Conservation (phyloP, 75 land plant genomes). For the Sequoia sempervirens region DNA sequence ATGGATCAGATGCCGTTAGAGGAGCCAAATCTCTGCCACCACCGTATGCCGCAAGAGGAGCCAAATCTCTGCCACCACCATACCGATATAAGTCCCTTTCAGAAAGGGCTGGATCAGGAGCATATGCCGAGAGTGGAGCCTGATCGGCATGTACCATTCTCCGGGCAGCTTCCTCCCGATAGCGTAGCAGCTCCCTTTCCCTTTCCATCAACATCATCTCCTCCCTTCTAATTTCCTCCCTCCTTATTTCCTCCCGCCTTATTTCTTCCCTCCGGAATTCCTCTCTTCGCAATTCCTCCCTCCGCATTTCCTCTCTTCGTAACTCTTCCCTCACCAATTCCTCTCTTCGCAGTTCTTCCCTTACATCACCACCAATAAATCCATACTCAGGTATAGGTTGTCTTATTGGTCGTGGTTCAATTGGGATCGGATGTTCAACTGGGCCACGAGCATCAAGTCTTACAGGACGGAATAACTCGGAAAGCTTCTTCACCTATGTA, state of each 20-base stretch:
- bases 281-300: background rate
- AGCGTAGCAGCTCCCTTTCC: slow-evolving; percentile 3
- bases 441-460: background rate
- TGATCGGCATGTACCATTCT: background rate
- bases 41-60: background rate
- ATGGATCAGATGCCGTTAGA: background rate
- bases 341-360: background rate
- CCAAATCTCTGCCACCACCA: background rate
- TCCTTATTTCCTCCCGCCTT: background rate
- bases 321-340: background rate
- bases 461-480: slow-evolving; percentile 23
- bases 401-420: background rate
- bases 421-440: background rate
- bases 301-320: background rate
- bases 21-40: background rate
- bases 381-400: background rate
- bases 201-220: background rate
- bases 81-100: background rate
- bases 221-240: background rate
- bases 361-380: background rate
- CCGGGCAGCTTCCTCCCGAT: slow-evolving; percentile 3
- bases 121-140: background rate
- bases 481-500: slow-evolving; percentile 33
- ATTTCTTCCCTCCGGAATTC: background rate
- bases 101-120: background rate